These are phyloP conservation scores for Pythium aphanidermatum DNA, from an alignment of 352 stramenopile genomes.

Conservation along the genomic window DNA sequence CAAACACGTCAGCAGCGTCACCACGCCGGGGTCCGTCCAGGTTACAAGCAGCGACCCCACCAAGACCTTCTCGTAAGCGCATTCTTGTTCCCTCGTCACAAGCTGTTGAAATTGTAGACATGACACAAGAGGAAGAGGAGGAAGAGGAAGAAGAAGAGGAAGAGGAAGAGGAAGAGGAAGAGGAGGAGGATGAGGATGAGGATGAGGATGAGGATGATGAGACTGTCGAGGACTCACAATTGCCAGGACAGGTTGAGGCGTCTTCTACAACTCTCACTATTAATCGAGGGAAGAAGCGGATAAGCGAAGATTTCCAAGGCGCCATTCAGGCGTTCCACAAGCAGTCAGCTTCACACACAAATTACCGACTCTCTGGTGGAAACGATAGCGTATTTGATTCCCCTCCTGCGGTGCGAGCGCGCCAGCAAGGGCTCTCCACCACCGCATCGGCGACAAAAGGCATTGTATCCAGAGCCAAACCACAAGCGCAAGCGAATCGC, in stretches of 20 bases:
- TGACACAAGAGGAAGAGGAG: slow-evolving; percentile 16
- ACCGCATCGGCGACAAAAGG: no score
- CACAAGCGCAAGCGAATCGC: no score
- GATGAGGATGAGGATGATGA: slow-evolving; percentile 13
- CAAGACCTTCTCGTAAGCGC: neutral
- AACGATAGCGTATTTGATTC: slow-evolving; percentile 10
- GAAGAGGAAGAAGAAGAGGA: slow-evolving; percentile 5
- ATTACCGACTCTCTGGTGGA: slow-evolving; percentile 15
- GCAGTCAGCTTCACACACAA: neutral
- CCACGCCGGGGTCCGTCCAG: neutral
- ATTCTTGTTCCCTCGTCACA: slow-evolving; percentile 11
- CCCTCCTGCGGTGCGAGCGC: neutral
- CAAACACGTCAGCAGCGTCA: neutral
- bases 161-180: slow-evolving; percentile 8
- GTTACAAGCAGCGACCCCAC: neutral
- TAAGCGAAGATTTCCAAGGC: slow-evolving; percentile 44
- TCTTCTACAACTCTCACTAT: neutral
- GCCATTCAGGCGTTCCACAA: slow-evolving; percentile 40
- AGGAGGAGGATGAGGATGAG: slow-evolving; percentile 1
- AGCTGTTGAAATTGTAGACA: slow-evolving; percentile 10
- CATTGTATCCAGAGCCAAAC: no score
- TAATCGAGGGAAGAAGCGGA: slow-evolving; percentile 21
- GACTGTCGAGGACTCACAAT: slow-evolving; percentile 20
- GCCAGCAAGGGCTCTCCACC: neutral
- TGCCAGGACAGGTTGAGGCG: slow-evolving; percentile 7